Evolutionary conservation across 164 flowering plant species (phyloP), one percentile per base, ranked within the genome.

Genomic region (Pachysandra terminalis): DNA sequence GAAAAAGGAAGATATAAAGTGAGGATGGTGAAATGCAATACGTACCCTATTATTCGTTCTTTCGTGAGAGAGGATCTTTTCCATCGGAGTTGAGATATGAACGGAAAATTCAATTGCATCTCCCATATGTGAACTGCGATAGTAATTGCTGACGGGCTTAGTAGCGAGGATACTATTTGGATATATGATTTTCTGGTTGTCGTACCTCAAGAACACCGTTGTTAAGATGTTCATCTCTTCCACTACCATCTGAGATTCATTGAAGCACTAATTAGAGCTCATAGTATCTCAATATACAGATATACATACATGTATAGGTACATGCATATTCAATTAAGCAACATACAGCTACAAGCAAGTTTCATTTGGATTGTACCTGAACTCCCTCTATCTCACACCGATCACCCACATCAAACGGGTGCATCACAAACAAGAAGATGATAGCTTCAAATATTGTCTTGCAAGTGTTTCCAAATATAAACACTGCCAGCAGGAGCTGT

Each of bases 141-240:
- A 75, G 74, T 66, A 83, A 63, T 88, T 88, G 49, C 81, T 72
- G 48, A 88, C 83, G 21, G 90, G 81, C 67, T 78, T 76, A 15
- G 80, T 83, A 16, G 85, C 65, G 0, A 88, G 78, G 24, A 82
- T 73, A 73, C 79, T 79, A 72, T 88, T 88, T 17, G 93, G 93
- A 27, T 84, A 86, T 59, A 40, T 76, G 71, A 88, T 76, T 80
- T 85, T 86, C 66, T 71, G 85, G 80, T 83, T 80, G 74, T 88
- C 90, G 19, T 35, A 59, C 69, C 84, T 78, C 68, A 85, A 68
- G 71, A 88, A 88, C 59, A 88, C 83, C 1, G 93, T 88, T 0
- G 89, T 83, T 60, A 88, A 60, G 68, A 87, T 83, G 66, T 87
- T 86, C 92, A 87, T 87, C 79, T 87, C 90, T 56, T 85, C 92